Evolutionary conservation across 306 rosid genomes (phyloP), one percentile per base, ranked within the genome.

Genomic region (Lagenaria siceraria): DNA sequence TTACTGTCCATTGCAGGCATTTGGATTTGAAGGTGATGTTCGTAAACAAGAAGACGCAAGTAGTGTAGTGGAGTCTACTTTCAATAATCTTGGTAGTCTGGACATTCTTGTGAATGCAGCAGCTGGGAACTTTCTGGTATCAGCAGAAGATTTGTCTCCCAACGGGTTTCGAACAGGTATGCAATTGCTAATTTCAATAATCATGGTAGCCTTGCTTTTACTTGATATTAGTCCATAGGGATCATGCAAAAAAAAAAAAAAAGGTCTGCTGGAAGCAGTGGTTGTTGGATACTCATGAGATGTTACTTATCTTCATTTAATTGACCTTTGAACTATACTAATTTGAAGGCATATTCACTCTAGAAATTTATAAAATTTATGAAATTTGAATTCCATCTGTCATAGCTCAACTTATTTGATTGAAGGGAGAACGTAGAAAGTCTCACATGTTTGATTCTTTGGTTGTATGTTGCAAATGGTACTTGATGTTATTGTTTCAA

Each of bases 91-190:
- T 71, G 97, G 96, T 12, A 85, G 84, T 78, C 82, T 94, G 33
- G 97, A 94, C 86, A 85, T 94, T 55, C 97, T 94, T 25, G 92
- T 94, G 42, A 94, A 94, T 81, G 83, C 93, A 31, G 98, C 98
- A 13, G 98, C 98, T 0, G 98, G 98, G 11, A 94, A 94, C 76
- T 94, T 94, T 78, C 92, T 92, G 0, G 89, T 80, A 6, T 62
- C 95, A 2, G 92, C 98, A 2, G 98, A 94, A 82, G 97, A 94
- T 85, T 86, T 94, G 58, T 87, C 98, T 25, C 98, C 98, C 3
- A 94, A 94, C 66, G 98, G 98, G 18, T 92, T 94, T 81, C 91
- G 97, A 80, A 94, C 98, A 79, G 98, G 98, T 93, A 65, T 18
- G 49, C 31, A 14, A 38, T 78, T 60, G 3, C 33, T 54, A 29